Evolutionary conservation across 768 basidiomycete genomes (phyloP).

Genomic region (Tulasnella sp.): DNA sequence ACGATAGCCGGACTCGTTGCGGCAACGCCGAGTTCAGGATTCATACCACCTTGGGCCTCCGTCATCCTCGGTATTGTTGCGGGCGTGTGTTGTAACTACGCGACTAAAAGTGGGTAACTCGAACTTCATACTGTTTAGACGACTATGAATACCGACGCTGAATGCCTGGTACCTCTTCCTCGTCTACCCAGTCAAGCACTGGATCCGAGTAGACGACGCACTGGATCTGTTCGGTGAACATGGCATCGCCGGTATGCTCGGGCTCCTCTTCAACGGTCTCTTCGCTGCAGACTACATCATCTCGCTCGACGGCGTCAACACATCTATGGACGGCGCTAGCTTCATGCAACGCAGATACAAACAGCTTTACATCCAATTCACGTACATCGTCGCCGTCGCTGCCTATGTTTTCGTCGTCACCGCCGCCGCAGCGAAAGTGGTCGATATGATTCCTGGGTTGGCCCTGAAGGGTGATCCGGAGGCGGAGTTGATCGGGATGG

Average conservation of each 20-base stretch:
- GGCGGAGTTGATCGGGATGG: conserved; percentile 53
- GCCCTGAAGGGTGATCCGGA: conserved; percentile 41
- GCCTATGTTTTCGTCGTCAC: conserved; percentile 45
- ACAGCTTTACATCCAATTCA: conserved; percentile 69
- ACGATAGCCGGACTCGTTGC: conserved; percentile 83
- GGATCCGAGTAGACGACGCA: conserved; percentile 70
- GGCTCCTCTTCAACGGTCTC: conserved; percentile 58
- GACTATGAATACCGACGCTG: not conserved
- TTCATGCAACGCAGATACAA: conserved; percentile 65
- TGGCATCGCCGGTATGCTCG: conserved; percentile 73
- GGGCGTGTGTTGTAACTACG: conserved; percentile 68
- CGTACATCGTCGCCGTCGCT: conserved; percentile 47
- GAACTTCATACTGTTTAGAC: too few species aligned
- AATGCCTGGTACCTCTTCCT: conserved; percentile 11
- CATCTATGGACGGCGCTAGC: conserved; percentile 42
- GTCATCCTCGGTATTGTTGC: conserved; percentile 64
- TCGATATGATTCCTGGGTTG: conserved; percentile 50
- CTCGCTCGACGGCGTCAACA: conserved; percentile 54
- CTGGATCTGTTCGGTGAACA: conserved; percentile 91
- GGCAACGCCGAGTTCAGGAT: conserved; percentile 82
- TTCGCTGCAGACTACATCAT: conserved; percentile 60
- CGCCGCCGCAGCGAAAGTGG: conserved; percentile 43
- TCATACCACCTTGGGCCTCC: conserved; percentile 62
- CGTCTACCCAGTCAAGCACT: conserved; percentile 45
- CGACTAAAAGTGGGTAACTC: conserved; percentile 67